A percentile compares a stretch with the other conserved stretches of the same genome.
Conservation (phyloP, 1,284 basidiomycete species). For the Rhizopogon hawkerae region DNA sequence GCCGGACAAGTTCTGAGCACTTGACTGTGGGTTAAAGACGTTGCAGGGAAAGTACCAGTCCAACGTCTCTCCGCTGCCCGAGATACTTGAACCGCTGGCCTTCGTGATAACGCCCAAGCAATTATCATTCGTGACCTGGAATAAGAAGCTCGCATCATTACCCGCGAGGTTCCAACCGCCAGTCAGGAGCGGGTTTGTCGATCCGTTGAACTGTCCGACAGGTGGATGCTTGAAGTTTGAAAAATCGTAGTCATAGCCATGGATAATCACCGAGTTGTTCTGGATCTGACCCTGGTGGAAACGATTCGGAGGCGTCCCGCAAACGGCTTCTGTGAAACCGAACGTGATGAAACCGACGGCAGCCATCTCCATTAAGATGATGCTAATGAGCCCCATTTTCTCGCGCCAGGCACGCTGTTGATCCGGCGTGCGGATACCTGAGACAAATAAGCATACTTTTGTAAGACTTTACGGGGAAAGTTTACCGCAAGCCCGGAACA, state of each 20-base stretch:
- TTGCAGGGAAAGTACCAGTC: constrained; percentile 98
- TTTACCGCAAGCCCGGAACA: constrained; percentile 63
- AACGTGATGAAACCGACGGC: constrained; percentile 97
- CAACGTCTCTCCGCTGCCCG: constrained; percentile 42
- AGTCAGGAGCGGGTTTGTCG: constrained; percentile 74
- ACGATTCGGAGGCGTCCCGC: constrained; percentile 75
- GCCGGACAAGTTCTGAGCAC: constrained; percentile 55
- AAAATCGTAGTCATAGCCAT: constrained; percentile 92
- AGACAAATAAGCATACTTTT: constrained; percentile 9
- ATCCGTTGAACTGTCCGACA: constrained; percentile 65
- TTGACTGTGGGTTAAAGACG: constrained; percentile 64
- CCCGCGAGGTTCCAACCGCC: constrained; percentile 73
- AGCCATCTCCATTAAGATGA: constrained; percentile 81
- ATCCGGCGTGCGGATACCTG: constrained; percentile 86
- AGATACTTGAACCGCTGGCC: constrained; percentile 60
- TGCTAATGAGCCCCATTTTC: constrained; percentile 88
- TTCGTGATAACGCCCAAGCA: constrained; percentile 75
- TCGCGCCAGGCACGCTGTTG: constrained; percentile 96
- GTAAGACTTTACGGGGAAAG: background rate
- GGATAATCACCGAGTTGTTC: constrained; percentile 80
- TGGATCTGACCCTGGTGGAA: constrained; percentile 75
- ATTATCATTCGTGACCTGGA: constrained; percentile 83
- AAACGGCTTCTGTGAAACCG: constrained; percentile 95
- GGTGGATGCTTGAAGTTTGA: constrained; percentile 77
- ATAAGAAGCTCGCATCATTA: constrained; percentile 88